Evolutionary conservation across 495 filamentous ascomycete species (phyloP), one percentile per base, ranked within the genome.

Genomic region (Aspergillus nidulans): DNA sequence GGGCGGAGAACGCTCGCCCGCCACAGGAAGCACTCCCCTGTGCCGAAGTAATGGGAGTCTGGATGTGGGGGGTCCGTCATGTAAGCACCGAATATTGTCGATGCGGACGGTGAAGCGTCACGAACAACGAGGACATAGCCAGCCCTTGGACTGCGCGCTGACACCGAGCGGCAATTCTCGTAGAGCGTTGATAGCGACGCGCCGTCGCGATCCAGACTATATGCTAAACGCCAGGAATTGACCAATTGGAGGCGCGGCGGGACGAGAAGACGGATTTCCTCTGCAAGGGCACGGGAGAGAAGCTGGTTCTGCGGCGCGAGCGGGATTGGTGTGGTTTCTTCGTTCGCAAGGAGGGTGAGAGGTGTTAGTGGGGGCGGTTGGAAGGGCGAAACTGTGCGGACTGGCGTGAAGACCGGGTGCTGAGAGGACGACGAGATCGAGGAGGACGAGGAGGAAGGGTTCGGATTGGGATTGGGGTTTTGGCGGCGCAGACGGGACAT

Each of bases 11-110:
- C 70, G 44, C 83, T 84, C 1, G 91, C 88, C 36, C 90, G 87
- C 94, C 94, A 98, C 64, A 98, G 85, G 76, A 98, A 98, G 69
- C 95, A 97, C 72, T 98, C 94, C 59, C 95, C 94, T 1, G 87
- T 97, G 66, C 94, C 94, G 69, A 84, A 97, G 77, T 94, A 98
- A 51, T 92, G 89, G 0, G 88, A 63, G n/a, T 80, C 68, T 0
- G 89, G 88, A 61, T 85, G 86, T 4, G 91, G 91, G 25, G 84
- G 75, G 63, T 97, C 92, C 58, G 89, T 94, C 56, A 97, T 82
- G 71, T 96, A 97, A 49, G 92, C 91, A 67, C 94, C 94, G 65
- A 98, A 98, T 47, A 92, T 80, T 79, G 92, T 64, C 50, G 47
- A 49, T 38, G 58, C 61, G 20, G 62, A 55, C 16, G 68, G 62